Conservation (phyloP, 1,284 basidiomycete species). For the Melanopsichium pennsylvanicum region DNA sequence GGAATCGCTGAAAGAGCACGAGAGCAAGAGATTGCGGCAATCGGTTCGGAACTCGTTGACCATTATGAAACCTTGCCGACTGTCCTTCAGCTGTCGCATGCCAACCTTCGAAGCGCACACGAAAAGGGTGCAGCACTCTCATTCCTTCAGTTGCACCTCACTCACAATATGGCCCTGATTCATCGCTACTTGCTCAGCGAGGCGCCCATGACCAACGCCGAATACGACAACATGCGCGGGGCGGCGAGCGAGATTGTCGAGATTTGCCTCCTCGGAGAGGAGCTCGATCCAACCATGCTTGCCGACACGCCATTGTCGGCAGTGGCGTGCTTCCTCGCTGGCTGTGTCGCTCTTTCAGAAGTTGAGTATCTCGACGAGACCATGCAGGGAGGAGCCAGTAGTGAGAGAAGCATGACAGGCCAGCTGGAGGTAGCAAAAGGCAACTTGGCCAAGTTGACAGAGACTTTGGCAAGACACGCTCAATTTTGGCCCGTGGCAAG, state of each 20-base stretch:
- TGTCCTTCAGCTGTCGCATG: constrained; percentile 13
- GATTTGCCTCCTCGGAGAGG: constrained; percentile 27
- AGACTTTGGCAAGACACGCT: constrained; percentile 19
- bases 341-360: constrained; percentile 24
- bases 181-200: constrained; percentile 20
- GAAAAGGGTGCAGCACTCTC: constrained; percentile 25
- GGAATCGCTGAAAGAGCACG: constrained; percentile 4
- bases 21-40: constrained; percentile 18
- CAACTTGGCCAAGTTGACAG: constrained; percentile 9
- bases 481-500: constrained; percentile 31
- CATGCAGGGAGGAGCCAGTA: not conserved
- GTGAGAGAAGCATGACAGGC: not conserved
- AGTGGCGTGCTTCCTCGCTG: constrained; percentile 21
- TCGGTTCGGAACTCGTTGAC: constrained; percentile 24
- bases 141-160: constrained; percentile 39
- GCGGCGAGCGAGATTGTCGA: constrained; percentile 28
- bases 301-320: constrained; percentile 30
- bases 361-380: constrained; percentile 19
- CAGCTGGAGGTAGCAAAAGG: constrained; percentile 12
- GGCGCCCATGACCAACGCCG: constrained; percentile 14
- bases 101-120: constrained; percentile 20
- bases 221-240: constrained; percentile 25
- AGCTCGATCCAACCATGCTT: constrained; percentile 14
- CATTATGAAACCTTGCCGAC: constrained; percentile 38
- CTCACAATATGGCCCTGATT: constrained; percentile 29